Evolutionary conservation across 148 eudicot species (phyloP).

Genomic region (Cornus controversa): DNA sequence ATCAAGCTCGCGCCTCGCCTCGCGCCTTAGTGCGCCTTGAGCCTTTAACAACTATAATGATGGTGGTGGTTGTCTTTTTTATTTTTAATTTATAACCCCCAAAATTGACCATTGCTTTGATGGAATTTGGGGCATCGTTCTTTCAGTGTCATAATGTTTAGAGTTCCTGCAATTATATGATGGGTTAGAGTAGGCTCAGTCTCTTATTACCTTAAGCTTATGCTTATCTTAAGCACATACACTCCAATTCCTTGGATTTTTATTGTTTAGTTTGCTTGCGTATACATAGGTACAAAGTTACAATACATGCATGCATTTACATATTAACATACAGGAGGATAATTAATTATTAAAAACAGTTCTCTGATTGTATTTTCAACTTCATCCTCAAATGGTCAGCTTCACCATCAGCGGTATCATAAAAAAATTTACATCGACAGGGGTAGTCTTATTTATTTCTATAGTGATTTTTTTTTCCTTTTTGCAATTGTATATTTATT

Average conservation of each 20-base stretch:
- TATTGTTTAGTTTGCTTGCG: background rate
- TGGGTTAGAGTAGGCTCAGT: background rate
- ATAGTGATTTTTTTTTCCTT: background rate
- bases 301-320: background rate
- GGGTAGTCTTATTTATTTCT: background rate
- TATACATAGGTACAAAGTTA: no score
- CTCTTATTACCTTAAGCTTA: background rate
- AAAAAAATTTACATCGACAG: background rate
- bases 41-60: no score
- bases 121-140: background rate
- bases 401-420: background rate
- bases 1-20: no score
- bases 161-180: background rate
- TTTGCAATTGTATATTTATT: no score
- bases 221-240: background rate
- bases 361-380: background rate
- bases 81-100: background rate
- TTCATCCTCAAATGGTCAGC: background rate
- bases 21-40: no score
- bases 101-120: background rate
- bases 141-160: background rate
- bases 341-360: background rate
- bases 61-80: background rate
- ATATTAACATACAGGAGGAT: no score
- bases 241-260: background rate